Percentiles rank a stretch among this genome's conserved stretches.
phyloP scores from a whole-genome alignment of 371 early-diverging fungal species.

The Actinomortierella wolfii region DNA sequence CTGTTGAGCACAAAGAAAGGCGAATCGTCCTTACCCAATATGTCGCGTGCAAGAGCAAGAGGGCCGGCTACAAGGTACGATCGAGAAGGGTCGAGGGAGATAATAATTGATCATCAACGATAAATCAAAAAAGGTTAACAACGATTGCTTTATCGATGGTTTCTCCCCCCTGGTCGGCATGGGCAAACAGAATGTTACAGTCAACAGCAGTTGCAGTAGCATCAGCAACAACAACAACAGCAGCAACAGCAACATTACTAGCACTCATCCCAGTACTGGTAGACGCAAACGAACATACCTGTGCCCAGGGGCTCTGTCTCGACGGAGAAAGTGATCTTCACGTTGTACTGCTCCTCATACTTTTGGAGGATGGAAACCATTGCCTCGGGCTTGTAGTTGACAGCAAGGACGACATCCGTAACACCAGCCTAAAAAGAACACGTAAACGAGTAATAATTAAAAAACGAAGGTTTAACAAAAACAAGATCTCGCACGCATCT shows the following conservation, averaged over 20 bases:
- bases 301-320: slow-evolving; percentile 98
- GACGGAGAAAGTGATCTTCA: slow-evolving; percentile 96
- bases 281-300: slow-evolving; percentile 48
- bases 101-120: too few relatives aligned
- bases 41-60: slow-evolving; percentile 90
- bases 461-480: neutral
- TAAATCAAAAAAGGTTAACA: neutral
- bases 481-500: neutral
- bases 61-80: slow-evolving; percentile 82
- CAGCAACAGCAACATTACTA: too few relatives aligned
- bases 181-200: too few relatives aligned
- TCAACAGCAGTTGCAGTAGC: too few relatives aligned
- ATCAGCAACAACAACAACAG: too few relatives aligned
- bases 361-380: slow-evolving; percentile 88
- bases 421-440: slow-evolving; percentile 83
- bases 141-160: too few relatives aligned
- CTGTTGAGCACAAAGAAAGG: slow-evolving; percentile 99
- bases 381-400: slow-evolving; percentile 97
- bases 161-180: too few relatives aligned
- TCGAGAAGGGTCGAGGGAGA: neutral
- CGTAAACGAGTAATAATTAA: slow-evolving; percentile 4
- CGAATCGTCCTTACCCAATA: slow-evolving; percentile 87
- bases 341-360: slow-evolving; percentile 85
- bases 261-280: too few relatives aligned
- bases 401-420: slow-evolving; percentile 97